phyloP scores from a whole-genome alignment of 805 yeast genomes.

The Lachancea kluyveri region DNA sequence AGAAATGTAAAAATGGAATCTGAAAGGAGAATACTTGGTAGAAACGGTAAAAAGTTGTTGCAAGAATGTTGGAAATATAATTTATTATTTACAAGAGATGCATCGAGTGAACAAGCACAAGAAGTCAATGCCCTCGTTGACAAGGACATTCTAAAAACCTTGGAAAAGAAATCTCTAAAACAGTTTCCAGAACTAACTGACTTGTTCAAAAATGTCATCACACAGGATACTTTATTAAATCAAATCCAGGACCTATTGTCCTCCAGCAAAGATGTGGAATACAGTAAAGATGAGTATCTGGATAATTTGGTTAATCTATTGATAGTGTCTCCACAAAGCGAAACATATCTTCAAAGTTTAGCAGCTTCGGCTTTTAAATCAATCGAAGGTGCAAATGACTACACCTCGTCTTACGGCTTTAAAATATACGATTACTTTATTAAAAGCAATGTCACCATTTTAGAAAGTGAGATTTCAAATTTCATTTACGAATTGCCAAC shows the following conservation, averaged over 20 bases:
- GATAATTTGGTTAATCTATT: slow-evolving; percentile 3
- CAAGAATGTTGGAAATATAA: slow-evolving; percentile 28
- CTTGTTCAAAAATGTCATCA: slow-evolving; percentile 14
- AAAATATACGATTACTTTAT: slow-evolving; percentile 26
- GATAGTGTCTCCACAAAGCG: background rate
- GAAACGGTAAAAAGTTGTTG: slow-evolving; percentile 28
- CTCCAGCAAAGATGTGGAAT: slow-evolving; percentile 5
- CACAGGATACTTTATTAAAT: slow-evolving; percentile 11
- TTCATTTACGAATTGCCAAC: slow-evolving; percentile 33
- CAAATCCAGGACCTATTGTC: slow-evolving; percentile 9
- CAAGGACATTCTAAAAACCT: slow-evolving; percentile 13
- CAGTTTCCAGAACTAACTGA: slow-evolving; percentile 16
- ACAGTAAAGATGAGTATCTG: slow-evolving; percentile 5
- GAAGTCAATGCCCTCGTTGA: slow-evolving; percentile 2
- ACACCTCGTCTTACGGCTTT: slow-evolving; percentile 23
- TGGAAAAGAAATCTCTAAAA: slow-evolving; percentile 13
- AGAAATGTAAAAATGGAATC: slow-evolving; percentile 23
- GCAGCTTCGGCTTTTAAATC: slow-evolving; percentile 2
- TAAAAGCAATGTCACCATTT: slow-evolving; percentile 15
- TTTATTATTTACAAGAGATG: slow-evolving; percentile 15
- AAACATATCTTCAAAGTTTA: slow-evolving; percentile 1
- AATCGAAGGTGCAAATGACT: slow-evolving; percentile 18
- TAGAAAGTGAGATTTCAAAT: slow-evolving; percentile 24
- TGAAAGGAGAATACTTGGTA: slow-evolving; percentile 25
- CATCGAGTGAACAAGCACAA: slow-evolving; percentile 2